Evolutionary conservation across 1,284 basidiomycete species (phyloP), one percentile per base, ranked within the genome.

Genomic region (Phylloboletellus chloephorus): DNA sequence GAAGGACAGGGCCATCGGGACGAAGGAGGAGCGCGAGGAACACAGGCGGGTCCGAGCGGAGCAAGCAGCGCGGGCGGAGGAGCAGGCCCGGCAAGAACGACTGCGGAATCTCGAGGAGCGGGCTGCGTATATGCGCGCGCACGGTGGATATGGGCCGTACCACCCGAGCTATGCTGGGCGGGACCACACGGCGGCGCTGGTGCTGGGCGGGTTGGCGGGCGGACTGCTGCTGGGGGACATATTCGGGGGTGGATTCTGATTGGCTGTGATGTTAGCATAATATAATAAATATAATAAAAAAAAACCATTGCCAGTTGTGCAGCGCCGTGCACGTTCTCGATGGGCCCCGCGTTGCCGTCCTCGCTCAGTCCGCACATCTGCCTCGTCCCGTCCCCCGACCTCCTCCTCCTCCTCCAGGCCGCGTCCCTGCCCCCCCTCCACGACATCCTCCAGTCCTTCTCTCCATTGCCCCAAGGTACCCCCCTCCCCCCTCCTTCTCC

Each of bases 311-410:
- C n/a, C n/a, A n/a, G n/a, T n/a, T n/a, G n/a, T n/a, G n/a, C n/a
- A n/a, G n/a, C n/a, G n/a, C n/a, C n/a, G n/a, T n/a, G n/a, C n/a
- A n/a, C n/a, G n/a, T n/a, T n/a, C n/a, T n/a, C n/a, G 46, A 75
- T 74, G 72, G 53, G 71, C 30, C 66, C 71, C 23, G 61, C 67
- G 34, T 56, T 88, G 31, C 83, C 86, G 7, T 68, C 71, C 37
- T 88, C 86, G 26, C 66, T 89, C 49, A 83, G 82, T 56, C 87
- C 86, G 4, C 86, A 89, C 58, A 71, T 88, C 50, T 85, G 82
- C 53, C 68, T 88, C 15, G 53, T 85, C 29, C 69, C 79, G 3
- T 86, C 85, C 3, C 70, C 73, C 31, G 86, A 89, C 64, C 73
- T 89, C 21, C 63, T 66, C 35, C 71, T 76, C 19, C 67, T 87